Evolutionary conservation across 2,329 filamentous ascomycete genomes (phyloP), one percentile per base, ranked within the genome.

Genomic region (Aspergillus tamarii): DNA sequence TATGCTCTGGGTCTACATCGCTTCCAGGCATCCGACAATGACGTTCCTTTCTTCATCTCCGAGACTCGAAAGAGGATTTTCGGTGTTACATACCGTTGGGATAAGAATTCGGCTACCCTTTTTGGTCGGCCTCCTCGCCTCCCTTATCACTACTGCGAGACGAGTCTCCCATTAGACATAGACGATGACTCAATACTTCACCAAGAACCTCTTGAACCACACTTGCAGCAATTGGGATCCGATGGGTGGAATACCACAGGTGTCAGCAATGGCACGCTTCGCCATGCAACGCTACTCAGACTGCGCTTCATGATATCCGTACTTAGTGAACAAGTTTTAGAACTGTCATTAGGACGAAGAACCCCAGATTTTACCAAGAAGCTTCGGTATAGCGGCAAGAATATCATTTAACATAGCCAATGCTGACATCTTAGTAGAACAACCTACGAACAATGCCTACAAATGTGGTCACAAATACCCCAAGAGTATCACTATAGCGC

Each of bases 241-340:
- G 67, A 71, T 7, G 71, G 71, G 3, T 73, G 70, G 71, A 28
- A 30, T 36, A 34, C 19, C 16, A 23, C 8, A 32, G 30, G n/a
- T 11, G 52, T 21, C 52, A 4, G 9, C 3, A 62, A 67, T 21
- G 61, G 66, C 10, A 56, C 60, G 39, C 56, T 66, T 26, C 66
- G 65, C 46, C 61, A 66, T 23, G 61, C 65, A 55, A 68, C 67
- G 4, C 34, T 68, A 1, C 64, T 68, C 21, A 64, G 71, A 23
- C 48, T 73, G 19, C 66, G 70, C 32, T 66, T 67, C 50, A 62
- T 65, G 19, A 61, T 70, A 58, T 66, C 69, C 16, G 58, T 64
- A 23, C 64, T 67, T 39, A 57, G 69, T 45, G 71, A 73, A 41
- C 67, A 69, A 41, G 66, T 70, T 8, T 59, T 73, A n/a, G 67